Conservation (phyloP, 148 eudicot species). For the Heliamphora exappendiculata region DNA sequence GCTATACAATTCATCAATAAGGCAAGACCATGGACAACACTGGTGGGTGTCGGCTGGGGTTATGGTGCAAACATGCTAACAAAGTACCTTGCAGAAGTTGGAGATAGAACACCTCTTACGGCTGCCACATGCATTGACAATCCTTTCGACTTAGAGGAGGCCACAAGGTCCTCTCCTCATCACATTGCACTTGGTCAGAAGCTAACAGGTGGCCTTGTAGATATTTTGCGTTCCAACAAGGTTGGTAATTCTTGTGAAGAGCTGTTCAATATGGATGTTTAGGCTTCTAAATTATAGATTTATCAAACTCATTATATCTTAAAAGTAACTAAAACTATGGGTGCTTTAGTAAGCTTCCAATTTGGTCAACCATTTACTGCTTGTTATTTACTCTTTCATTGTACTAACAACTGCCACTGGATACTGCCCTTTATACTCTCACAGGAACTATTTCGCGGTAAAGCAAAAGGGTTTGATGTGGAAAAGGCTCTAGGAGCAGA, state of each 20-base stretch:
- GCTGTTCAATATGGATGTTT: neutral
- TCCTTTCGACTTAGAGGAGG: constrained; percentile 89
- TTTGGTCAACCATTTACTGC: neutral
- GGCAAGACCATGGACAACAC: constrained; percentile 85
- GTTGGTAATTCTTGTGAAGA: constrained; percentile 23
- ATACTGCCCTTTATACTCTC: constrained; percentile 10
- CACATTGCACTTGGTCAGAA: constrained; percentile 33
- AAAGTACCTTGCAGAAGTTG: constrained; percentile 85
- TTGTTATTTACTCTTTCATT: neutral
- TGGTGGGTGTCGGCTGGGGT: constrained; percentile 88
- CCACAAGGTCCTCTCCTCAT: constrained; percentile 45
- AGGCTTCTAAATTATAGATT: neutral
- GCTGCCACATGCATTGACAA: constrained; percentile 93
- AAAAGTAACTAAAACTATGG: neutral
- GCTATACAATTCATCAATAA: constrained; percentile 65
- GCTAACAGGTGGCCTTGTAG: constrained; percentile 58
- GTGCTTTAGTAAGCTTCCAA: neutral
- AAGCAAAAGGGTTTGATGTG: constrained; percentile 72
- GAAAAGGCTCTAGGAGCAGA: constrained; percentile 63
- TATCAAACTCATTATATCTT: neutral
- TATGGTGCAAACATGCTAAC: constrained; percentile 98
- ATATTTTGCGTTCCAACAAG: constrained; percentile 74
- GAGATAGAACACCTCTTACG: constrained; percentile 82
- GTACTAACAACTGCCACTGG: neutral
- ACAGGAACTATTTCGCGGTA: constrained; percentile 86